phyloP scores from a whole-genome alignment of 768 basidiomycete species.

The Cystoderma amianthinum region DNA sequence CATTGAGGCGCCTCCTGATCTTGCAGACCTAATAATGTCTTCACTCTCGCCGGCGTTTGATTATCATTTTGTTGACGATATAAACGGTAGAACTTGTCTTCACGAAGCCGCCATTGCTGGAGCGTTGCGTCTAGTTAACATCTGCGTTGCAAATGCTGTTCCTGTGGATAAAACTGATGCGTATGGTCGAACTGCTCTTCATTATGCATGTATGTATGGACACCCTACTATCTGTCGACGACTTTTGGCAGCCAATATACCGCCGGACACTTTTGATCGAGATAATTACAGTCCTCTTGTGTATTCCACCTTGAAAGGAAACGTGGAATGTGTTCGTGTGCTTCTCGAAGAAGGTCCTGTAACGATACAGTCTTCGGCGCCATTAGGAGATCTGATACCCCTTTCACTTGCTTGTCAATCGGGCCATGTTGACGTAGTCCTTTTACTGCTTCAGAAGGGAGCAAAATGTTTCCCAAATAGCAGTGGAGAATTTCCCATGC shows the following conservation, averaged over 20 bases:
- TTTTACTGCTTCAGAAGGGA: slow-evolving; percentile 69
- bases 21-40: slow-evolving; percentile 69
- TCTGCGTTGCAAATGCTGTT: slow-evolving; percentile 73
- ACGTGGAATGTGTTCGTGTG: slow-evolving; percentile 76
- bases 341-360: slow-evolving; percentile 71
- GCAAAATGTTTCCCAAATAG: slow-evolving; percentile 79
- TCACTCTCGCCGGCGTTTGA: slow-evolving; percentile 70
- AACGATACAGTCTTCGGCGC: slow-evolving; percentile 47
- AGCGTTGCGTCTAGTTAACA: slow-evolving; percentile 61
- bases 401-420: slow-evolving; percentile 87
- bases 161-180: slow-evolving; percentile 72
- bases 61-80: slow-evolving; percentile 91
- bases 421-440: slow-evolving; percentile 80
- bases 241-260: slow-evolving; percentile 63
- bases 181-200: slow-evolving; percentile 89
- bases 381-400: slow-evolving; percentile 70
- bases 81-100: slow-evolving; percentile 90
- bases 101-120: slow-evolving; percentile 93
- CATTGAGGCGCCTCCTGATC: slow-evolving; percentile 68
- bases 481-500: slow-evolving; percentile 96
- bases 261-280: slow-evolving; percentile 71
- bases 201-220: slow-evolving; percentile 95
- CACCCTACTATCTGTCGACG: slow-evolving; percentile 69
- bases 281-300: slow-evolving; percentile 94
- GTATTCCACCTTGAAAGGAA: slow-evolving; percentile 86